phyloP scores from a whole-genome alignment of 495 filamentous ascomycete genomes.

The Usnea hakonensis region DNA sequence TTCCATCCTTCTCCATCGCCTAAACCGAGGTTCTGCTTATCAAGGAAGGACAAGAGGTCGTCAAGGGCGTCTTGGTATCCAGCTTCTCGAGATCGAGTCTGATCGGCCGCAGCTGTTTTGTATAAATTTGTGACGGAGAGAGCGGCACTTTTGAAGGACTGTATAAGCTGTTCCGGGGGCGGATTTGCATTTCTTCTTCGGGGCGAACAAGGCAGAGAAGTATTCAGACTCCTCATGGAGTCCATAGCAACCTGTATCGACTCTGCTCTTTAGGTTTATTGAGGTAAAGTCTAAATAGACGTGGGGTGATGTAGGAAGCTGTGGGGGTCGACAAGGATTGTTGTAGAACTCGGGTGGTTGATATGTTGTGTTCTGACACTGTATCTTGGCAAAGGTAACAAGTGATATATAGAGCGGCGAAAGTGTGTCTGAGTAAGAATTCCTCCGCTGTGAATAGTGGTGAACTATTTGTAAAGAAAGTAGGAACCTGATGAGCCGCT shows the following conservation, averaged over 20 bases:
- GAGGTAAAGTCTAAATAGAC: not conserved
- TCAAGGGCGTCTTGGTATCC: slow-evolving; percentile 95
- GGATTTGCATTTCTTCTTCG: slow-evolving; percentile 43
- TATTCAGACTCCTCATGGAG: slow-evolving; percentile 67
- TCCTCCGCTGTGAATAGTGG: not conserved
- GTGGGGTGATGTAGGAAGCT: not conserved
- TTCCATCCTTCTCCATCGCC: slow-evolving; percentile 73
- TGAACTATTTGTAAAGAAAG: too few species aligned
- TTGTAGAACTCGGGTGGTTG: not conserved
- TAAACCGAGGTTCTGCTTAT: slow-evolving; percentile 68
- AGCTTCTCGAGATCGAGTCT: slow-evolving; percentile 61
- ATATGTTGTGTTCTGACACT: not conserved
- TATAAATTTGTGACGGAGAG: slow-evolving; percentile 94
- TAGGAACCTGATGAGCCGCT: not conserved
- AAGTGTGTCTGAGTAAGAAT: not conserved
- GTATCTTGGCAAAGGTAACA: not conserved
- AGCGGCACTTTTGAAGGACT: slow-evolving; percentile 85
- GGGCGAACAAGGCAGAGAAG: slow-evolving; percentile 47
- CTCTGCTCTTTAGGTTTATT: not conserved
- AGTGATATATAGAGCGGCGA: not conserved
- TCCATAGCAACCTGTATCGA: slow-evolving; percentile 45
- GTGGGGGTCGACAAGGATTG: not conserved
- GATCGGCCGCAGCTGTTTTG: slow-evolving; percentile 73
- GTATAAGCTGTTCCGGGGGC: slow-evolving; percentile 70
- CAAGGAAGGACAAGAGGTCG: slow-evolving; percentile 75